These are phyloP conservation scores for Arxiozyma slooffiae DNA, from an alignment of 1,139 yeast genomes.

Conservation along the genomic window DNA sequence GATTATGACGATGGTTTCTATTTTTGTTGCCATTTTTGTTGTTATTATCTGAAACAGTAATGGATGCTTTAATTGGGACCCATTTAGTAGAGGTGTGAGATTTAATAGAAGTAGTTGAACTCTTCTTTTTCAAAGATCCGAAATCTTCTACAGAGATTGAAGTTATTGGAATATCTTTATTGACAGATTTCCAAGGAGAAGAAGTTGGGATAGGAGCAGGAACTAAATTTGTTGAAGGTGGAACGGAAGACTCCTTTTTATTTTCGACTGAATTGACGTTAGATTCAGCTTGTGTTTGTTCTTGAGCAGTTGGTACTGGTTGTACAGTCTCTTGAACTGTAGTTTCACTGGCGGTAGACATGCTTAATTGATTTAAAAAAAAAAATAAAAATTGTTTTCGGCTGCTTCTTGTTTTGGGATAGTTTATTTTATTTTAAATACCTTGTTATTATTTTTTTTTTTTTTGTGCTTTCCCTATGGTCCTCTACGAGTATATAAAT, in stretches of 20 bases:
- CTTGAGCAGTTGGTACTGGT: neutral
- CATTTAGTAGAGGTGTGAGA: constrained; percentile 70
- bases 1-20: constrained; percentile 11
- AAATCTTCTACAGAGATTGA: constrained; percentile 31
- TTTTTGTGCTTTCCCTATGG: neutral
- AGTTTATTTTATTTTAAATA: too few species aligned
- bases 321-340: constrained; percentile 1
- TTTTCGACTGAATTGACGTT: constrained; percentile 7
- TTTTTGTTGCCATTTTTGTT: constrained; percentile 16
- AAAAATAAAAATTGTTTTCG: too few species aligned
- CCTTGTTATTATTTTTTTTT: too few species aligned
- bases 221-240: constrained; percentile 36
- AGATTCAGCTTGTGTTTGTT: neutral
- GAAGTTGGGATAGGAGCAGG: constrained; percentile 72
- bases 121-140: constrained; percentile 35
- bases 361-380: neutral
- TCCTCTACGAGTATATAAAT: neutral
- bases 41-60: constrained; percentile 37
- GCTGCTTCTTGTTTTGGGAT: too few species aligned
- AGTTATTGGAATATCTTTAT: constrained; percentile 25
- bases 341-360: constrained; percentile 3
- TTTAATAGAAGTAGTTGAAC: constrained; percentile 34
- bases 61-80: constrained; percentile 79
- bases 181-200: constrained; percentile 56
- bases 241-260: constrained; percentile 9